Evolutionary conservation across 495 filamentous ascomycete species (phyloP).

Genomic region (Bacidia rubella): DNA sequence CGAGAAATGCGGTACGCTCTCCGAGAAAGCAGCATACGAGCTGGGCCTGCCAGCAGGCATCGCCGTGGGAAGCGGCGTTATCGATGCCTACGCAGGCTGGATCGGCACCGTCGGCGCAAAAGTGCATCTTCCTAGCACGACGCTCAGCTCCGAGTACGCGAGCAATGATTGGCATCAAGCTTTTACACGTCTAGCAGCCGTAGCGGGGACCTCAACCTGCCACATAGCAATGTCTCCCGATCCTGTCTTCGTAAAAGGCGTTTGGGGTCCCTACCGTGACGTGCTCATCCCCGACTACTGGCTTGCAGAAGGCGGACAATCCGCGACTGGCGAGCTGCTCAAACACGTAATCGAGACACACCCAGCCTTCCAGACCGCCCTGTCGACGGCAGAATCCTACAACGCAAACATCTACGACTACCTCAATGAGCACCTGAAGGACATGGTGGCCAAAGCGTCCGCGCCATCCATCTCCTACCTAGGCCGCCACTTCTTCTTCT

Average conservation of each 20-base stretch:
- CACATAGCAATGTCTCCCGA: conserved; percentile 89
- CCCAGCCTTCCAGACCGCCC: conserved; percentile 65
- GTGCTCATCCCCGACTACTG: conserved; percentile 82
- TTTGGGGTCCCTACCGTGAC: conserved; percentile 94
- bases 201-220: conserved; percentile 93
- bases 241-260: conserved; percentile 80
- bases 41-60: conserved; percentile 80
- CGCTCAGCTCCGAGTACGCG: conserved; percentile 43
- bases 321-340: conserved; percentile 84
- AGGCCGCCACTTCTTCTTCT: conserved; percentile 90
- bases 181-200: conserved; percentile 87
- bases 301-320: conserved; percentile 95
- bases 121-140: conserved; percentile 51
- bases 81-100: conserved; percentile 97
- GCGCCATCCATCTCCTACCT: conserved; percentile 74
- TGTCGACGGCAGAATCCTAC: conserved; percentile 59
- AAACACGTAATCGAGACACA: conserved; percentile 92
- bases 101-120: conserved; percentile 97
- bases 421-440: conserved; percentile 74
- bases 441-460: conserved; percentile 48
- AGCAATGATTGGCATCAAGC: conserved; percentile 77
- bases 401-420: conserved; percentile 86
- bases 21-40: conserved; percentile 66
- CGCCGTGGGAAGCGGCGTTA: conserved; percentile 88
- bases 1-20: conserved; percentile 73